A percentile compares a stretch with the other conserved stretches of the same genome.
Evolutionary conservation across 441 rosid genomes (phyloP).

Genomic region (Pelargonium cotyledonis): DNA sequence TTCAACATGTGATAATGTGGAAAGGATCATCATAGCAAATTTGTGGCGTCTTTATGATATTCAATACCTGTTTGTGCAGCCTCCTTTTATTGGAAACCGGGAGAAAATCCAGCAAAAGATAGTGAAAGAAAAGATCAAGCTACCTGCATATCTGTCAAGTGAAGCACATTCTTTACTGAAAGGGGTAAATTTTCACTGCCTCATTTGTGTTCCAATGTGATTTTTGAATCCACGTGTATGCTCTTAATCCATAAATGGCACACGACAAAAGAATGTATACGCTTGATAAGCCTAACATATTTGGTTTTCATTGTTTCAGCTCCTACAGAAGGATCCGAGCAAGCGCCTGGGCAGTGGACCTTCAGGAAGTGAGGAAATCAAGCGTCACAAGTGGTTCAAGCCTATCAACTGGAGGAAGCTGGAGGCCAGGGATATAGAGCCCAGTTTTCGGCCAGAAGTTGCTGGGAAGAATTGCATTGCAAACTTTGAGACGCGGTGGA

Average conservation of each 20-base stretch:
- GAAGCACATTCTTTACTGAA: slow-evolving; percentile 59
- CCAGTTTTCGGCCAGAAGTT: slow-evolving; percentile 75
- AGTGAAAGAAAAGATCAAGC: slow-evolving; percentile 57
- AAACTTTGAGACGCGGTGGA: slow-evolving; percentile 80
- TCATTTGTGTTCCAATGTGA: background rate
- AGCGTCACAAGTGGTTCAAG: slow-evolving; percentile 84
- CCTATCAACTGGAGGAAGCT: slow-evolving; percentile 77
- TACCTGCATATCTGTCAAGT: slow-evolving; percentile 44
- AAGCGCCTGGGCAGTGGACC: slow-evolving; percentile 74
- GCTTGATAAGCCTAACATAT: too few relatives aligned
- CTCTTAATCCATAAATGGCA: background rate
- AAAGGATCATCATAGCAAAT: too few relatives aligned
- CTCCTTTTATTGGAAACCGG: slow-evolving; percentile 53
- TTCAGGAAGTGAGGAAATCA: slow-evolving; percentile 61
- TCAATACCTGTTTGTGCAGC: slow-evolving; percentile 28
- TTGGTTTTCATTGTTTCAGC: slow-evolving; percentile 32
- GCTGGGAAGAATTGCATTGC: slow-evolving; percentile 78
- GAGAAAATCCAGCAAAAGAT: slow-evolving; percentile 50
- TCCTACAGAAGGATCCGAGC: slow-evolving; percentile 69
- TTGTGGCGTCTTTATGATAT: too few relatives aligned
- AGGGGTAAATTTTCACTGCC: slow-evolving; percentile 37
- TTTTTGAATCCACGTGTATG: background rate
- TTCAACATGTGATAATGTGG: too few relatives aligned
- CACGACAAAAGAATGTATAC: background rate
- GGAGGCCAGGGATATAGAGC: slow-evolving; percentile 61